Evolutionary conservation across 2,329 filamentous ascomycete genomes (phyloP), one percentile per base, ranked within the genome.

Genomic region (Chaetomiaceae sp.): DNA sequence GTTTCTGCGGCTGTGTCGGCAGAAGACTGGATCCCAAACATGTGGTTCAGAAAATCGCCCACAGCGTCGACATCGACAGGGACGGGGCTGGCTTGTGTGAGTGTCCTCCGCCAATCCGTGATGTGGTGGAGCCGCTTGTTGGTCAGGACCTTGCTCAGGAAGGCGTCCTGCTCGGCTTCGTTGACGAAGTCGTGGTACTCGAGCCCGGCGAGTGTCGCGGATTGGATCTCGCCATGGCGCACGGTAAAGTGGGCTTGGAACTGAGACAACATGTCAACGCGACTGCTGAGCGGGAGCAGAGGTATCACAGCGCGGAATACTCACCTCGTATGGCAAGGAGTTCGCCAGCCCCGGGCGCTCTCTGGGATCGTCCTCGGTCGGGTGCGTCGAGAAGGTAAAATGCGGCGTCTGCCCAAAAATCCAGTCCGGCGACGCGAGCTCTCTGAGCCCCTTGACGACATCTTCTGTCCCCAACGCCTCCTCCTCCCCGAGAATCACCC

Each of bases 381-480:
- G 66, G 62, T 76, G 68, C 3, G 76, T 81, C 3, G 78, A 80
- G 55, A 91, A 81, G 7, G 76, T 80, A 63, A 95, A 96, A 45
- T 83, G 83, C 1, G 90, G 90, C 2, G 90, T 95, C 67, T 95
- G 89, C 2, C 78, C 78, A 65, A 84, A 95, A 48, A 84, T 84
- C 88, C 89, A 96, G 10, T 81, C 77, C 3, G 68, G 65, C 0
- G 81, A 83, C 43, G 9, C 38, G 12, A 53, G 65, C 72, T 60
- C 59, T 81, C 38, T 30, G 37, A 53, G 18, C 11, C 57, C 57
- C 53, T 62, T 59, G 2, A 70, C 65, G 2, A 79, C 69, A 50
- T 64, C 67, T 36, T 48, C 37, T 20, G 34, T 43, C 19, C 72
- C 68, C 0, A 68, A 65, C 7, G 65, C 65, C 1, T 68, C 60